phyloP scores from a whole-genome alignment of 1,139 yeast genomes.

The Blastobotrys buckinghamii region DNA sequence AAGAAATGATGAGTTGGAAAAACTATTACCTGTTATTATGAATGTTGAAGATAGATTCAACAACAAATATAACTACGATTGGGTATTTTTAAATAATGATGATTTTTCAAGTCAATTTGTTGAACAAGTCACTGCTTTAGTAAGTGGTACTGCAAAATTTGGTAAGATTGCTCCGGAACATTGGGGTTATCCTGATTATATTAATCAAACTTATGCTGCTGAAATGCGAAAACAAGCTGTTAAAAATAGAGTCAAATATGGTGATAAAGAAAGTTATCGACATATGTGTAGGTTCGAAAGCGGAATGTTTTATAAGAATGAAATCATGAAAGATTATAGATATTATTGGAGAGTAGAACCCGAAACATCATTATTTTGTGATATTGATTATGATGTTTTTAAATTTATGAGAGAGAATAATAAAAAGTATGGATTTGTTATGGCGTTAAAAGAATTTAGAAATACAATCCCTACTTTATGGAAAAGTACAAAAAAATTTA shows the following conservation, averaged over 20 bases:
- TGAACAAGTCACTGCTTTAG: slow-evolving; percentile 34
- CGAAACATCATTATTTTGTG: slow-evolving; percentile 58
- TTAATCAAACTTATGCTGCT: slow-evolving; percentile 35
- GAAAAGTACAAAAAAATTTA: slow-evolving; percentile 59
- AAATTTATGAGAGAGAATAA: slow-evolving; percentile 60
- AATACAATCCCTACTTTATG: slow-evolving; percentile 56
- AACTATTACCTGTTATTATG: slow-evolving; percentile 47
- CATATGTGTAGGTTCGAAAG: slow-evolving; percentile 76
- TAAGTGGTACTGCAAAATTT: slow-evolving; percentile 52
- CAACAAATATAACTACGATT: slow-evolving; percentile 66
- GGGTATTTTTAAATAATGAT: slow-evolving; percentile 70
- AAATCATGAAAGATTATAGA: slow-evolving; percentile 46
- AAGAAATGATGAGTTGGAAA: slow-evolving; percentile 54
- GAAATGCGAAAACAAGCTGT: slow-evolving; percentile 37
- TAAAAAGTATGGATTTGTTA: slow-evolving; percentile 63
- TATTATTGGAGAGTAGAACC: slow-evolving; percentile 85
- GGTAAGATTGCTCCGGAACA: slow-evolving; percentile 45
- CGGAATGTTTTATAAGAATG: slow-evolving; percentile 56
- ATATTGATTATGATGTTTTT: slow-evolving; percentile 69
- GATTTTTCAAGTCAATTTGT: slow-evolving; percentile 58
- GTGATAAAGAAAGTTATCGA: slow-evolving; percentile 55
- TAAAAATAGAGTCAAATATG: slow-evolving; percentile 52
- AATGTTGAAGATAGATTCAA: slow-evolving; percentile 63
- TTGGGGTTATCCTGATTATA: slow-evolving; percentile 61
- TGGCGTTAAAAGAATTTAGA: slow-evolving; percentile 62